Percentiles rank a stretch among this genome's conserved stretches.
These are phyloP conservation scores for Simplicillium aogashimaense DNA, from an alignment of 2,329 filamentous ascomycete species.

Conservation along the genomic window DNA sequence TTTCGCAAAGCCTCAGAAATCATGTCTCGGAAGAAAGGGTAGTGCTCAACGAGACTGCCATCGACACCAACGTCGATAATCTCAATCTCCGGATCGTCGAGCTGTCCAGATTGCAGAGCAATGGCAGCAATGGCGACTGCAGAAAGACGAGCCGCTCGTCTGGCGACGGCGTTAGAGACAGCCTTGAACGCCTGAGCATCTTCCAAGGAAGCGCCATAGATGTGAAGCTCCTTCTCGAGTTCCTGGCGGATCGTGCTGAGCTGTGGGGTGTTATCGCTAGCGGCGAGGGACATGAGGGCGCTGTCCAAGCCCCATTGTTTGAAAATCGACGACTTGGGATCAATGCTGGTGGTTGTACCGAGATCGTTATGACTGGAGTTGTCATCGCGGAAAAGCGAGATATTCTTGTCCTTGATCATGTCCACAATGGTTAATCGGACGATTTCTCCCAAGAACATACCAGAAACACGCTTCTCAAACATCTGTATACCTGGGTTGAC, in stretches of 20 bases:
- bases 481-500: slow-evolving; percentile 93
- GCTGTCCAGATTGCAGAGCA: slow-evolving; percentile 67
- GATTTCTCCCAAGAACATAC: slow-evolving; percentile 97
- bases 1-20: slow-evolving; percentile 72
- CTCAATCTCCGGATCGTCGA: slow-evolving; percentile 54
- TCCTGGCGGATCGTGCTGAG: slow-evolving; percentile 66
- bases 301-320: slow-evolving; percentile 87
- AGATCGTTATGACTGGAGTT: slow-evolving; percentile 63
- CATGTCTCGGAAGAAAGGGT: slow-evolving; percentile 83
- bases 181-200: slow-evolving; percentile 84
- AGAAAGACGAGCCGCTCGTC: slow-evolving; percentile 76
- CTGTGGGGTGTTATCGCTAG: slow-evolving; percentile 66
- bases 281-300: slow-evolving; percentile 77
- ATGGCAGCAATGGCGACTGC: slow-evolving; percentile 83
- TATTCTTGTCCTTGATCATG: slow-evolving; percentile 56
- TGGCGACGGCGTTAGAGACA: slow-evolving; percentile 74
- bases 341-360: slow-evolving; percentile 60
- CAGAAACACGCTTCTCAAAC: slow-evolving; percentile 97
- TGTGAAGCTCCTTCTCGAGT: slow-evolving; percentile 64
- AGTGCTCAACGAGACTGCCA: slow-evolving; percentile 89
- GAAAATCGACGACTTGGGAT: slow-evolving; percentile 56
- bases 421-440: slow-evolving; percentile 67
- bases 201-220: slow-evolving; percentile 67
- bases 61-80: slow-evolving; percentile 88
- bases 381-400: slow-evolving; percentile 66